Percentiles rank a stretch among this genome's conserved stretches.
Conservation (phyloP, 2,329 filamentous ascomycete genomes). For the Fusarium goolgardi region DNA sequence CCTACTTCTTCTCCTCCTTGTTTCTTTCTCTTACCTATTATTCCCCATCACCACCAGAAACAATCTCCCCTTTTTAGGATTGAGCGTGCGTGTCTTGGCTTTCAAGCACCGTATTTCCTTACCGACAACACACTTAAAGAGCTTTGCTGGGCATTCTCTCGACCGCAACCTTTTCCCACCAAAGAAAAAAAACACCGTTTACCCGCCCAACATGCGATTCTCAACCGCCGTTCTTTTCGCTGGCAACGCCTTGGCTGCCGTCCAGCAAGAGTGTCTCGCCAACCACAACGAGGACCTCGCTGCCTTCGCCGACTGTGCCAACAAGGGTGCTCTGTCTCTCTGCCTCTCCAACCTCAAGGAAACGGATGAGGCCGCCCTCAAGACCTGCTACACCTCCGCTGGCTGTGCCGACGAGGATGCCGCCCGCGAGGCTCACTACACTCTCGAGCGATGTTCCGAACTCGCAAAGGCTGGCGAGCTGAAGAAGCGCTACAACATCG, state of each 20-base stretch:
- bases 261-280: constrained; percentile 55
- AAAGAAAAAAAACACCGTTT: background rate
- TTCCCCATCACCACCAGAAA: constrained; percentile 25
- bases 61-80: constrained; percentile 28
- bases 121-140: constrained; percentile 31
- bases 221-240: constrained; percentile 51
- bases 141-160: constrained; percentile 44
- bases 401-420: constrained; percentile 53
- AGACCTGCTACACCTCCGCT: constrained; percentile 52
- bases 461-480: constrained; percentile 45
- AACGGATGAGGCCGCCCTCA: constrained; percentile 51
- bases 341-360: constrained; percentile 56
- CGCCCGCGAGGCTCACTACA: constrained; percentile 46
- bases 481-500: constrained; percentile 46
- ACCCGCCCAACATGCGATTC: constrained; percentile 47
- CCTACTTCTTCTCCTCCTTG: constrained; percentile 26
- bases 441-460: constrained; percentile 51
- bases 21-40: constrained; percentile 19
- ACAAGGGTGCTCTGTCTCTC: constrained; percentile 54
- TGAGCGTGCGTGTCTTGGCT: constrained; percentile 37
- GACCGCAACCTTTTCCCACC: constrained; percentile 13
- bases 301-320: constrained; percentile 57
- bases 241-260: constrained; percentile 50
- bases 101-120: constrained; percentile 16
- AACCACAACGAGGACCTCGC: constrained; percentile 55